Evolutionary conservation across 169 alveolate genomes (phyloP).

Genomic region (Babesia microti): DNA sequence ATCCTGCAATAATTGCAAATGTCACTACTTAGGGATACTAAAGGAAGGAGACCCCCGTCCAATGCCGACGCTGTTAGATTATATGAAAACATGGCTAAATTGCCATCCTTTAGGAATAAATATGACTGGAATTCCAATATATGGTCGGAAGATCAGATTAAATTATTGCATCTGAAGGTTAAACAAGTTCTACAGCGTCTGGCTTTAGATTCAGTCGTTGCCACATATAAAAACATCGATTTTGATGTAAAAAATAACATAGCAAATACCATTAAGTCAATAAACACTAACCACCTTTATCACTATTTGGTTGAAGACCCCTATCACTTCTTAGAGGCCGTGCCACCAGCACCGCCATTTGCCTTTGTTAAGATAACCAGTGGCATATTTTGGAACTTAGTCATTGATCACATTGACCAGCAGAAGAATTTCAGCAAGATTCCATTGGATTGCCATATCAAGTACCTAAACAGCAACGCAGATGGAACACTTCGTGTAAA

Average conservation of each 20-base stretch:
- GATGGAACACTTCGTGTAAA: constrained; percentile 13
- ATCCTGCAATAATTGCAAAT: no score
- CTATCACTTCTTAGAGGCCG: not conserved
- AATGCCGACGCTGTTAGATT: constrained; percentile 30
- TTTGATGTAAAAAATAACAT: constrained; percentile 7
- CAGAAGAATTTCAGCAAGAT: constrained; percentile 13
- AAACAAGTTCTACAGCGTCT: constrained; percentile 1
- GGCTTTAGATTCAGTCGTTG: constrained; percentile 6
- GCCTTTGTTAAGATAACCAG: constrained; percentile 2
- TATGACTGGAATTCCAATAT: constrained; percentile 42
- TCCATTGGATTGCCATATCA: constrained; percentile 39
- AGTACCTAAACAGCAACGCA: constrained; percentile 20
- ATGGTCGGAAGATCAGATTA: constrained; percentile 28
- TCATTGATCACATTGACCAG: constrained; percentile 15
- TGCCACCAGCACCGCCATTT: not conserved
- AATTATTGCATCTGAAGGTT: constrained; percentile 16
- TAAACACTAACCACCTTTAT: not conserved
- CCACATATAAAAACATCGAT: constrained; percentile 4
- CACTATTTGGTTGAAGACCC: not conserved
- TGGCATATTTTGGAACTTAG: constrained; percentile 23
- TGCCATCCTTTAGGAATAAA: constrained; percentile 33
- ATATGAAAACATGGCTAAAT: constrained; percentile 14
- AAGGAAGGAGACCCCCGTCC: constrained; percentile 38
- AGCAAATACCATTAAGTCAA: not conserved
- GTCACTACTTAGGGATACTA: constrained; percentile 31